phyloP scores from a whole-genome alignment of 768 basidiomycete genomes.

The Lactifluus rugatus region DNA sequence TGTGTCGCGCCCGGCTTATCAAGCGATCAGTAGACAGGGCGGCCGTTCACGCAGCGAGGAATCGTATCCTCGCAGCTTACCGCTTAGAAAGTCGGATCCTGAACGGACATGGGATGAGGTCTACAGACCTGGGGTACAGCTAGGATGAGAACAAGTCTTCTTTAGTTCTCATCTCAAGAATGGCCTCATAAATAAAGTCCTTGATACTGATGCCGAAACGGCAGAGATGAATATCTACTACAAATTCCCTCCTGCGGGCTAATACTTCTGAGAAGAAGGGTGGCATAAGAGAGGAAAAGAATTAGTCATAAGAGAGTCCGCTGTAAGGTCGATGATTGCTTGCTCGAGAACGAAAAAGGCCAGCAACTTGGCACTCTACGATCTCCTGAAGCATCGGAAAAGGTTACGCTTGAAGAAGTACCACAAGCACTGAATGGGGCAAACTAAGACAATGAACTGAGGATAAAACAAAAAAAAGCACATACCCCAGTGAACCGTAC shows the following conservation, averaged over 20 bases:
- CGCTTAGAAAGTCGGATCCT: constrained; percentile 2
- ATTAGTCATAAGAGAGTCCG: constrained; percentile 4
- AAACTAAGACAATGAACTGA: not conserved
- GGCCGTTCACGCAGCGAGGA: not conserved
- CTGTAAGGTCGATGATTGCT: not conserved
- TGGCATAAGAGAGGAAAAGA: not conserved
- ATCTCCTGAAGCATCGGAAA: constrained; percentile 71
- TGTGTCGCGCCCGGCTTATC: constrained; percentile 45
- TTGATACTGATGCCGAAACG: not conserved
- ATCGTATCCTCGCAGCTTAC: constrained; percentile 6
- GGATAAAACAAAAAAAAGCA: constrained; percentile 16
- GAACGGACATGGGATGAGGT: not conserved
- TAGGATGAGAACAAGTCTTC: not conserved
- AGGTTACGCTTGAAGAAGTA: constrained; percentile 80
- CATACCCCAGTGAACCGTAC: constrained; percentile 72
- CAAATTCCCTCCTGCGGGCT: not conserved
- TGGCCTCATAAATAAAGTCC: constrained; percentile 7
- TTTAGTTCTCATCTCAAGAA: not conserved
- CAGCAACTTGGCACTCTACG: constrained; percentile 31
- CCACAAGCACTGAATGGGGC: constrained; percentile 50
- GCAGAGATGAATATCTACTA: constrained; percentile 7
- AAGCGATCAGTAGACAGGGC: not conserved
- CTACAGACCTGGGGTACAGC: not conserved
- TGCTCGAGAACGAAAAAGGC: not conserved
- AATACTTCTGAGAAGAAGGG: not conserved